These are phyloP conservation scores for Myriangium duriaei DNA, from an alignment of 2,329 filamentous ascomycete genomes.

Conservation along the genomic window DNA sequence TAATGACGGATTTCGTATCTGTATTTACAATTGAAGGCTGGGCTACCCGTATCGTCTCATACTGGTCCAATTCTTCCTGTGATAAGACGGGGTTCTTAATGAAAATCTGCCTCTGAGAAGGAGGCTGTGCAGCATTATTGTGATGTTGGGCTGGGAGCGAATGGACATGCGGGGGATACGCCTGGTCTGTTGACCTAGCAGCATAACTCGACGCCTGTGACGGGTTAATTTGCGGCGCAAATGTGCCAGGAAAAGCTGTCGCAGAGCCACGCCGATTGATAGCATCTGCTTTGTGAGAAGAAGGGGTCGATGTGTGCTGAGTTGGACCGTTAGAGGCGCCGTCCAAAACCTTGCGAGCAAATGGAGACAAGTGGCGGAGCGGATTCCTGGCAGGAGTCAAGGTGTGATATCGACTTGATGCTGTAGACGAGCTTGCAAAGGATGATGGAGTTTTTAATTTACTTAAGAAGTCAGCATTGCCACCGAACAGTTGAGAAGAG, in stretches of 20 bases:
- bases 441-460: conserved; percentile 10
- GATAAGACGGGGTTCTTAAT: conserved; percentile 9
- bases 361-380: conserved; percentile 31
- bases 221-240: not conserved
- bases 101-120: not conserved
- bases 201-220: not conserved
- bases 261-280: too few species aligned
- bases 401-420: conserved; percentile 4
- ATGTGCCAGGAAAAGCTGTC: not conserved
- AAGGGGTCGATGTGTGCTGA: conserved; percentile 1
- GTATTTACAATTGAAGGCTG: not conserved
- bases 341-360: conserved; percentile 42
- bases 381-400: conserved; percentile 13
- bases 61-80: conserved; percentile 8
- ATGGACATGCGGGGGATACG: not conserved
- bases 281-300: not conserved
- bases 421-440: conserved; percentile 2
- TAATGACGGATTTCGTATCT: not conserved
- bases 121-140: too few species aligned
- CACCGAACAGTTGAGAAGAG: too few species aligned
- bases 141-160: too few species aligned
- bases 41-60: not conserved
- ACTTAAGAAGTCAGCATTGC: too few species aligned
- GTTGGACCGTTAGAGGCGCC: conserved; percentile 15
- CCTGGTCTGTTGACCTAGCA: not conserved